phyloP scores from a whole-genome alignment of 148 eudicot species.

The Rhododendron griersonianum region DNA sequence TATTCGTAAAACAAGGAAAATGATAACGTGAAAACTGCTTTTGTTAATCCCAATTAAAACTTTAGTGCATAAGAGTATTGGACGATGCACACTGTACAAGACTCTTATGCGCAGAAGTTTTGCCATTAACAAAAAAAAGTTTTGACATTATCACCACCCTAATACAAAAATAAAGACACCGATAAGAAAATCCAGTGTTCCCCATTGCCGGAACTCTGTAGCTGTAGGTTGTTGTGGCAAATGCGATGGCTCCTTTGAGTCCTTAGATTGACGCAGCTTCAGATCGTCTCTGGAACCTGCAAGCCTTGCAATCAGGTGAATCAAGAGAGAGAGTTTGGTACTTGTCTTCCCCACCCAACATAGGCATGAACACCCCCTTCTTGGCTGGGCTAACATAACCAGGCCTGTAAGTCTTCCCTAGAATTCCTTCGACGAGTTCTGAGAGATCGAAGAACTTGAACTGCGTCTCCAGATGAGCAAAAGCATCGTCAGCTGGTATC shows the following conservation, averaged over 20 bases:
- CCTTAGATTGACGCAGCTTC: constrained; percentile 8
- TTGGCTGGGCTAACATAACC: constrained; percentile 42
- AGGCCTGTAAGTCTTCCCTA: constrained; percentile 48
- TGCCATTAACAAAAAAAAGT: no score
- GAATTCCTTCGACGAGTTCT: constrained; percentile 36
- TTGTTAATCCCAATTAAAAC: no score
- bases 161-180: neutral
- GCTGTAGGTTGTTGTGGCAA: neutral
- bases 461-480: constrained; percentile 46
- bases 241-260: neutral
- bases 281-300: constrained; percentile 32
- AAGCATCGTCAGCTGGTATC: constrained; percentile 35
- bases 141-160: no score
- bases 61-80: no score
- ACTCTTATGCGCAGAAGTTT: no score
- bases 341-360: constrained; percentile 56
- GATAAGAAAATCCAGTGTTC: neutral
- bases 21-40: no score
- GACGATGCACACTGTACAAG: no score
- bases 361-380: constrained; percentile 44
- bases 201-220: neutral
- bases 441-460: constrained; percentile 34
- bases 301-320: constrained; percentile 32
- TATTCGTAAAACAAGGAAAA: neutral
- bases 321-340: constrained; percentile 36